Evolutionary conservation across 2,329 filamentous ascomycete genomes (phyloP), one percentile per base, ranked within the genome.

Genomic region (Diaporthe ilicicola): DNA sequence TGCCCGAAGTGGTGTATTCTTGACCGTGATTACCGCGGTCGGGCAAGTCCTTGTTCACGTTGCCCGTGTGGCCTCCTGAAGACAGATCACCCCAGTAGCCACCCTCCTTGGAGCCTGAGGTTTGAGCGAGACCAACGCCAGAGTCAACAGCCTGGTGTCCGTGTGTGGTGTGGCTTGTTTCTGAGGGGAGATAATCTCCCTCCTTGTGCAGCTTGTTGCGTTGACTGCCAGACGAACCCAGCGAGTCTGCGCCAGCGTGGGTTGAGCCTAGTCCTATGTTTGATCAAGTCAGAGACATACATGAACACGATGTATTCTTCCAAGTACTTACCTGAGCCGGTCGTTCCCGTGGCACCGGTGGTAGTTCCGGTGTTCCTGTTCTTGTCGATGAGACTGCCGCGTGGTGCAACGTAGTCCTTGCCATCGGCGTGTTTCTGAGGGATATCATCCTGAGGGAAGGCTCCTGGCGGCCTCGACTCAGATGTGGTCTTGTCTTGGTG

Each of bases 361-460:
- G 48, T 54, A n/a, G 55, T 32, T 8, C 59, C 59, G 27, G 29
- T 66, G 27, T 50, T 54, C 19, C 50, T 50, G 22, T 68, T 59
- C 44, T 67, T 53, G 32, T 59, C 51, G 27, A 73, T 19, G 24
- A 61, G 39, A 27, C 53, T 69, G 44, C 69, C 70, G 22, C 71
- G 71, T 27, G 69, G 69, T 15, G 71, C 59, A n/a, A 62, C 42
- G 15, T 68, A 70, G 10, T 64, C 56, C 44, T 70, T 59, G 37
- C 50, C 65, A 17, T 72, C 54, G n/a, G 53, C 50, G 44, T 74
- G 69, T 29, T 54, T 73, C 59, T 75, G 73, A n/a, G 72, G 59
- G 7, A 73, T 54, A 13, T 73, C 73, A 34, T 74, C 74, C 4
- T 56, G 44, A 13, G 74, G 71, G 44, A 74, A 76, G 4, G 72